Base-by-base conservation (phyloP, 805 yeast species). In the Saturnispora galanensis region DNA sequence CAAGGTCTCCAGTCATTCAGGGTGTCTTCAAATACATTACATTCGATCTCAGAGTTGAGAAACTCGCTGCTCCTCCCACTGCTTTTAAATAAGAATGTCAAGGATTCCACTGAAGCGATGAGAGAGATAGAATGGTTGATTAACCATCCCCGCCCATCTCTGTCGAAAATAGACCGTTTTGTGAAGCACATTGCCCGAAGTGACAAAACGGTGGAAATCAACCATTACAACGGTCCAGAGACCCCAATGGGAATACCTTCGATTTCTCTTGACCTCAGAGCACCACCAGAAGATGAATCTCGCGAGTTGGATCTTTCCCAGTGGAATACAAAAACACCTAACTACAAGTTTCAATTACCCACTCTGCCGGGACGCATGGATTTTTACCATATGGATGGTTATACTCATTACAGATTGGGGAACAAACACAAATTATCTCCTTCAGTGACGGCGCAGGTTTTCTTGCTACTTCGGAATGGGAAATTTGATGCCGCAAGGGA, bases 221-320 rank as follows among this genome's bases (percentile, higher is more conserved):
- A 28, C 6, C 43, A 41, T 34, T 34, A 16, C 12, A 41, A 41
- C 33, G 43, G 43, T 10, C 43, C 43, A 7, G 43, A 41, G 33
- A 34, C 43, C 12, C 16, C 36, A 11, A 21, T 21, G 26, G 32
- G 32, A 28, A 35, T 34, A 11, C 26, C 26, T 13, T 28, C 38
- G 11, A 28, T 9, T 11, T 35, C 29, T 15, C 17, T 17, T 5
- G 36, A 35, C 15, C 18, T 28, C 10, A 15, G 31, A 15, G 28
- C 37, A n/a, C 15, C 21, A 8, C n/a, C 38, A 11, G 42, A 40
- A 13, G 38, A 40, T 30, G 31, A 30, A 33, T 26, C 33, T 6
- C n/a, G 26, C 4, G 18, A 34, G 7, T 4, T 33, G 31, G 33
- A 18, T 21, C 26, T 21, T 21, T 21, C 26, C 26, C 26, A 32